Evolutionary conservation across 139 green algal genomes (phyloP), one percentile per base, ranked within the genome.

Genomic region (Coelastrella sp.): DNA sequence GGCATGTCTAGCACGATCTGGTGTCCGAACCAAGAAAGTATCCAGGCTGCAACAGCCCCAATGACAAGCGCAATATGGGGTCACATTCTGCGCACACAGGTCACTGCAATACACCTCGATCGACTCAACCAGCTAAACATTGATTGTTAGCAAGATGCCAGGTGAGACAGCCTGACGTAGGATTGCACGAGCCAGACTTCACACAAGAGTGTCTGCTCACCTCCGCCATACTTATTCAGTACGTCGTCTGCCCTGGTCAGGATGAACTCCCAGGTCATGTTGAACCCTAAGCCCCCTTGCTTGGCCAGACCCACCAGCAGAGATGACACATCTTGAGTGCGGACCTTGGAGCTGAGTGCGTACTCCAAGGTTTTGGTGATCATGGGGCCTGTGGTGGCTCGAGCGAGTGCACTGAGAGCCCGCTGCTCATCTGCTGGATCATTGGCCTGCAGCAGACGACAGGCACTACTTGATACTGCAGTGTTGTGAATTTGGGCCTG

Each of bases 181-280:
- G 32, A 47, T 47, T 47, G 32, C 32, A 47, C 32, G 32, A 47
- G 32, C 32, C 32, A 47, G 32, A 47, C 32, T 47, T 47, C 32
- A 47, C 32, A 47, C 32, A 47, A 47, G 32, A 47, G 32, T 47
- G 32, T 71, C 8, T 71, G 61, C 68, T 76, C 4, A 76, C 74
- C 80, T 83, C 88, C 88, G 5, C 59, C 59, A 66, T 90, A 94
- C 54, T 88, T 88, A 5, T 14, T 10, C 64, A 91, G 5, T 47
- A 94, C 87, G 19, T 86, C 57, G n/a, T 80, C 77, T 1, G 80
- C 64, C 20, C 77, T 59, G n/a, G 61, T 54, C 2, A 91, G 56
- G 4, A 94, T 66, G 73, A 94, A 94, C 58, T 92, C 23, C 91
- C 91, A 94, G 7, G 91, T 92, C 32, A 86, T 22, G 83, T 80